phyloP scores from a whole-genome alignment of 2,329 filamentous ascomycete species.

The Dothistroma septosporum region DNA sequence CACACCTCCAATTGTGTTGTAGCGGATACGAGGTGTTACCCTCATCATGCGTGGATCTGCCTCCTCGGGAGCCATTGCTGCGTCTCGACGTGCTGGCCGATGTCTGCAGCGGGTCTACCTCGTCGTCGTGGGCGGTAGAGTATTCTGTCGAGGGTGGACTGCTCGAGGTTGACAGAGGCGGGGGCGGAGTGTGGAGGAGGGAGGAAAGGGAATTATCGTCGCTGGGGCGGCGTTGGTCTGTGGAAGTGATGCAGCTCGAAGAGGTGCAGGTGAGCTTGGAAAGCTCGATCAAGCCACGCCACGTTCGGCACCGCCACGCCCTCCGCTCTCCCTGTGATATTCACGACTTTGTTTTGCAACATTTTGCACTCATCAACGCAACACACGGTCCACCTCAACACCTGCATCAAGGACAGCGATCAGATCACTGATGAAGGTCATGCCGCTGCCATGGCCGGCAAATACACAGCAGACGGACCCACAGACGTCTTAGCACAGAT shows the following conservation, averaged over 20 bases:
- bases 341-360: neutral
- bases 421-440: too few species aligned
- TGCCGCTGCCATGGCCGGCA: too few species aligned
- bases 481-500: neutral
- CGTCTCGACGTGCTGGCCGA: constrained; percentile 1
- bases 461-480: neutral
- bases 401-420: too few species aligned
- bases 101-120: constrained; percentile 1
- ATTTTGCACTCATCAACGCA: neutral
- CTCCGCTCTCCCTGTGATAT: neutral
- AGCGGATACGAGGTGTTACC: constrained; percentile 71
- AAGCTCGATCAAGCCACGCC: neutral
- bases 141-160: neutral
- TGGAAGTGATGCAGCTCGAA: neutral
- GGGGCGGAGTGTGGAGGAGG: neutral
- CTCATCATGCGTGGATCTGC: constrained; percentile 50
- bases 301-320: neutral
- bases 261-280: neutral
- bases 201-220: neutral
- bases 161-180: neutral
- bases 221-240: neutral
- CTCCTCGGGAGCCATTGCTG: constrained; percentile 30
- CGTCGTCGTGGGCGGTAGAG: neutral
- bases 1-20: constrained; percentile 97
- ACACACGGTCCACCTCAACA: too few species aligned